phyloP scores from a whole-genome alignment of 306 rosid genomes.

The Oxytropis ochrocephala region DNA sequence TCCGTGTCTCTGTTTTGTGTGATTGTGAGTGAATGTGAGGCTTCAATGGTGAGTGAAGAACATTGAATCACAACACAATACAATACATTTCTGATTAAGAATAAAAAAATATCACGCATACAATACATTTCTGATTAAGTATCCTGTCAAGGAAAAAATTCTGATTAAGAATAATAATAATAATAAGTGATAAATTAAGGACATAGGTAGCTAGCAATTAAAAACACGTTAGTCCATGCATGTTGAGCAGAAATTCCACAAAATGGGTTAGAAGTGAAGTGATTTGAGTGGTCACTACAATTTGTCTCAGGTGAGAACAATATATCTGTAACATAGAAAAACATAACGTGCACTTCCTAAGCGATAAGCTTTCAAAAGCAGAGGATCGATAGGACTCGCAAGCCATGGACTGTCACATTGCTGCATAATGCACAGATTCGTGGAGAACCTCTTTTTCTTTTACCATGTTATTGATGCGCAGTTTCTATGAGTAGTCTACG shows the following conservation, averaged over 20 bases:
- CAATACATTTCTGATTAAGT: too few relatives aligned
- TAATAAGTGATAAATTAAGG: not conserved
- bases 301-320: conserved; percentile 15
- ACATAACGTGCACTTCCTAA: not conserved
- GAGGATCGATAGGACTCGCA: conserved; percentile 12
- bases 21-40: too few relatives aligned
- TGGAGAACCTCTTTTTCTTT: not conserved
- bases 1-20: too few relatives aligned
- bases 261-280: conserved; percentile 3
- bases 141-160: too few relatives aligned
- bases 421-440: not conserved
- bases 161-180: too few relatives aligned
- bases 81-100: too few relatives aligned
- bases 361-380: conserved; percentile 14
- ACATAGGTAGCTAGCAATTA: too few relatives aligned
- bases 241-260: conserved; percentile 23
- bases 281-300: conserved; percentile 36
- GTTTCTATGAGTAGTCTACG: too few relatives aligned
- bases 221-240: not conserved
- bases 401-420: conserved; percentile 16
- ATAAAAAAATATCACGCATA: too few relatives aligned
- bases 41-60: too few relatives aligned
- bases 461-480: too few relatives aligned
- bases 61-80: too few relatives aligned
- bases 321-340: conserved; percentile 1